Evolutionary conservation across 805 yeast genomes (phyloP), one percentile per base, ranked within the genome.

Genomic region (Lipomyces starkeyi): DNA sequence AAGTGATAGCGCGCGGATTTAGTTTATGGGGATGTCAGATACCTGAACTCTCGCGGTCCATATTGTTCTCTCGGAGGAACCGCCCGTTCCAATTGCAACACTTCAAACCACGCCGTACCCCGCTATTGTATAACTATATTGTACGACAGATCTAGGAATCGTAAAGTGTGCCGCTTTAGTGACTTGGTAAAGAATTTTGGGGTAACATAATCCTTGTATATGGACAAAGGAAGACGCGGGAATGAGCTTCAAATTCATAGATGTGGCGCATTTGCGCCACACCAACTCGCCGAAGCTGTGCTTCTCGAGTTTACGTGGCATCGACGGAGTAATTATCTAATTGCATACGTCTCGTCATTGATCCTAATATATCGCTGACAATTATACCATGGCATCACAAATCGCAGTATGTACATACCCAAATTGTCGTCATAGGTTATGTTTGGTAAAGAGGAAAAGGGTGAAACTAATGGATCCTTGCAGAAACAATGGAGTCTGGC

Each of bases 401-500:
- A 43, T 43, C 9, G 49, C 49, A n/a, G 49, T 43, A 17, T 2
- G 49, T 17, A 43, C n/a, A 17, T 17, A 43, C 22, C 49, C 49
- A 43, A 40, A 17, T 43, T 17, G 2, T 35, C 40, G 1, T 35
- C 14, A 37, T 37, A 3, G 5, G 13, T 37, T 37, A 13, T 14
- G 3, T 29, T 27, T 27, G 13, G 13, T 29, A 29, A 29, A 29
- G 32, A 29, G 32, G 32, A 29, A 5, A 2, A 3, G 34, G 17
- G 9, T n/a, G 25, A 29, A 54, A 34, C 49, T 20, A 27, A 11
- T 8, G 20, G 29, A 20, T 32, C 20, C 25, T 47, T 55, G 8
- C 34, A 69, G 72, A 64, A 60, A 57, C 22, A 32, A 9, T 69
- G 72, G 72, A 55, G 43, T 14, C 59, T 52, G 40, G 72, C 67